Evolutionary conservation across 2,329 filamentous ascomycete species (phyloP).

Genomic region (Alternaria dauci): DNA sequence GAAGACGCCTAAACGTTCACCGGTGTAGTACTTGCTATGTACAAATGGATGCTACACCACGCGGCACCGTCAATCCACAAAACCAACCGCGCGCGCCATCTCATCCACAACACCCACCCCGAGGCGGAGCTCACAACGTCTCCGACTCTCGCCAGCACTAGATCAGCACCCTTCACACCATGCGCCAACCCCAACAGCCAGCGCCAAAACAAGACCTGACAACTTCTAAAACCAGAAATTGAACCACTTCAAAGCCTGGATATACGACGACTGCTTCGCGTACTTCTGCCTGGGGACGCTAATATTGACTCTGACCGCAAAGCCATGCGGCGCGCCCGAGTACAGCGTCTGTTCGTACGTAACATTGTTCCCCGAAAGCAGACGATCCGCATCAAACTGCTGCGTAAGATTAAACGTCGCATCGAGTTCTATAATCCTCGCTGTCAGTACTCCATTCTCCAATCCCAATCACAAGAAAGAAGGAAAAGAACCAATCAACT

Average conservation of each 20-base stretch:
- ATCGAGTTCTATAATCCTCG: background rate
- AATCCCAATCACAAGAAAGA: too few species aligned
- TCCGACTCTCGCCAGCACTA: background rate
- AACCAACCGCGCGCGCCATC: too few species aligned
- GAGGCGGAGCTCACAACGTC: too few species aligned
- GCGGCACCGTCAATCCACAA: too few species aligned
- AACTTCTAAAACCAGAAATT: slow-evolving; percentile 41
- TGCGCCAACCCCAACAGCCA: background rate
- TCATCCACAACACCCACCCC: too few species aligned
- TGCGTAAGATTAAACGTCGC: background rate
- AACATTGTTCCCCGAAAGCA: slow-evolving; percentile 39
- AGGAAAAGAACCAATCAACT: background rate
- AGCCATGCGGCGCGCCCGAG: slow-evolving; percentile 46
- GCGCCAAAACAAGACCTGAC: background rate
- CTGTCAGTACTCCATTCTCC: background rate
- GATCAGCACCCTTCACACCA: background rate
- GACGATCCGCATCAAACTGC: slow-evolving; percentile 28
- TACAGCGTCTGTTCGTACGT: slow-evolving; percentile 47
- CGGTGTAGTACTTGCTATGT: background rate
- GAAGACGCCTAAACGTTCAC: background rate
- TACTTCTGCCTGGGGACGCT: slow-evolving; percentile 42
- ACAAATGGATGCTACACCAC: background rate
- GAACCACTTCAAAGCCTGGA: slow-evolving; percentile 51
- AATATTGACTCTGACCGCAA: slow-evolving; percentile 45
- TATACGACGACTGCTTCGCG: slow-evolving; percentile 48